Evolutionary conservation across 2,329 filamentous ascomycete species (phyloP), one percentile per base, ranked within the genome.

Genomic region (Trichophyton rubrum): DNA sequence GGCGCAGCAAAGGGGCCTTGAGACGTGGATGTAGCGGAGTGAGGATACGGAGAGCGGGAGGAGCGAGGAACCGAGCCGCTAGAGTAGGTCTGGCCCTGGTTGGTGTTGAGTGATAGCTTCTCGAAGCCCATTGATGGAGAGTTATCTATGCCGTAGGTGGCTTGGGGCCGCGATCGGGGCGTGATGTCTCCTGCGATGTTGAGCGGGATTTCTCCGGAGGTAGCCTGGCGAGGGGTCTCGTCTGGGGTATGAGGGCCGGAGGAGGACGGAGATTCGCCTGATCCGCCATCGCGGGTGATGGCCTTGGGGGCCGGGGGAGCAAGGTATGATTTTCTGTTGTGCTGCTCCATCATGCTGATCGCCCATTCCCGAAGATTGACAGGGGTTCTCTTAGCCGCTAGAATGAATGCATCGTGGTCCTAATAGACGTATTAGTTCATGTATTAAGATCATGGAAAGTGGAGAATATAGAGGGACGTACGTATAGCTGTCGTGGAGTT

Each of bases 341-440:
- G 89, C 67, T 87, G 85, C 72, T 96, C 91, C 84, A 97, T 92
- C 79, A 97, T 83, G 68, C 89, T 86, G 56, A 95, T 85, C 22
- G 93, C 92, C 93, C 93, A 99, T 64, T 90, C 89, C 73, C 88
- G 85, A 38, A 99, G 81, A 72, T 99, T 88, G 58, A 99, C 93
- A 0, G 93, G 93, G 0, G 93, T 99, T 67, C 92, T 85, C 78
- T 97, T 97, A 56, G 93, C 93, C 59, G 93, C 93, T 75, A 96
- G 90, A 20, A 99, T 84, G 74, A 99, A 99, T 2, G 90, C 85
- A 71, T 99, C 93, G 63, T 87, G 86, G 66, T 96, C 91, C 90
- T 95, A 9, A 9, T 24, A 24, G 8, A 20, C 8, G 2, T 15
- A 8, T 38, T 22, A 22, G n/a, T 38, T 20, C n/a, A n/a, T n/a